Evolutionary conservation across 176 grass and related monocot genomes (phyloP), one percentile per base, ranked within the genome.

Genomic region (Secale cereale): DNA sequence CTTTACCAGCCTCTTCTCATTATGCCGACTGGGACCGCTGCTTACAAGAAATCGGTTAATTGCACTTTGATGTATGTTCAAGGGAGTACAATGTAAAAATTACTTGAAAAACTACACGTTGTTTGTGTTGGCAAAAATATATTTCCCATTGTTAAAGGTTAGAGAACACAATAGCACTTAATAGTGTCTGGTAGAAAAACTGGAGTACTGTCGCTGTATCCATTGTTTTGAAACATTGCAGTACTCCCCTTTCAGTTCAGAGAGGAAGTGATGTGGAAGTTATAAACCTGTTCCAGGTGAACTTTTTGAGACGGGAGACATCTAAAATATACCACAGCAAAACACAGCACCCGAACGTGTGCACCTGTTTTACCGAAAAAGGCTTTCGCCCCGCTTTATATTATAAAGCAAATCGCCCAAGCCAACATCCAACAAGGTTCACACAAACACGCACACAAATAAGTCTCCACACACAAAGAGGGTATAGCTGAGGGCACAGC

Each of bases 41-140:
- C 65, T 35, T 68, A 68, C 65, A 68, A 36, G 31, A 69, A 69
- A n/a, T 69, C 35, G 50, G 30, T 57, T 77, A 78, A 78, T 32
- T 59, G 75, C 20, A 60, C 29, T 78, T 20, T 56, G 54, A 23
- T 78, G 12, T 14, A 77, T 59, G 31, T 56, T 59, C 10, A 76
- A 6, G 74, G 48, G 10, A 30, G 28, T 57, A 22, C 19, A 57
- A 57, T 57, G 29, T 19, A 77, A 31, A 20, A 31, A 33, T n/a
- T 77, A 11, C 48, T 22, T 57, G 32, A 57, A 57, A 22, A 76
- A 32, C 43, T 54, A 32, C 22, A 57, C 12, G 2, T 57, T 77
- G 46, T 46, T 30, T 75, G 27, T 50, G 28, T 32, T 76, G 29
- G 48, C 13, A n/a, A 22, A 57, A 57, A 57, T 4, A 57, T 35